A percentile compares a stretch with the other conserved stretches of the same genome.
These are phyloP conservation scores for Phyllosticta ampelicida DNA, from an alignment of 2,329 filamentous ascomycete species.

Conservation along the genomic window DNA sequence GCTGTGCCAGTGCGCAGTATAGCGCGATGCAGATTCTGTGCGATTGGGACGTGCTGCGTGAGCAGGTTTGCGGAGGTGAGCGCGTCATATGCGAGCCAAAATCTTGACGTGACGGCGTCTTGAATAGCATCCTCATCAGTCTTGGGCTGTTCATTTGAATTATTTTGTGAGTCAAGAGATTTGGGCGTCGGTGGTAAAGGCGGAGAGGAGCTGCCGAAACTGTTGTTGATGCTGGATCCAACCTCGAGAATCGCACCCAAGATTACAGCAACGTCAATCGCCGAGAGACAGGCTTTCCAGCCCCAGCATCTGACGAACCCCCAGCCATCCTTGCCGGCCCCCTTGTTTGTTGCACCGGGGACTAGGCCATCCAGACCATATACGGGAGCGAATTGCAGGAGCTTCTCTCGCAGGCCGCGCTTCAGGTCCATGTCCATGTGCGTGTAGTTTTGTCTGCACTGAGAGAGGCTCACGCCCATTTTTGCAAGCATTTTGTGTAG, in stretches of 20 bases:
- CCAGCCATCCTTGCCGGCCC: conserved; percentile 78
- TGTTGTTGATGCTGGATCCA: conserved; percentile 36
- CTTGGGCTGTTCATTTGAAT: conserved; percentile 13
- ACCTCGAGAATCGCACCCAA: conserved; percentile 89
- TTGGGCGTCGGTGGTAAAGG: conserved; percentile 15
- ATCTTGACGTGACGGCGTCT: conserved; percentile 40
- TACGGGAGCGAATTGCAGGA: conserved; percentile 82
- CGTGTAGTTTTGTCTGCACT: conserved; percentile 91
- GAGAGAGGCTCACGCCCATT: conserved; percentile 89
- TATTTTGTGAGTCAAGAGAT: background rate
- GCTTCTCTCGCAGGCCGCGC: conserved; percentile 68
- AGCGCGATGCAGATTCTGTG: conserved; percentile 80
- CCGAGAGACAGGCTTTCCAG: conserved; percentile 88
- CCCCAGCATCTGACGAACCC: conserved; percentile 97
- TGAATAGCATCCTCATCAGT: conserved; percentile 20
- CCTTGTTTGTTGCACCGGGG: conserved; percentile 58
- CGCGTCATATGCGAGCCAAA: conserved; percentile 50
- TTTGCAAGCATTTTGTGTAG: conserved; percentile 92
- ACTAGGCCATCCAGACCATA: conserved; percentile 94
- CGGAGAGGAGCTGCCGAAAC: background rate
- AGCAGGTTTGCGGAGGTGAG: conserved; percentile 53
- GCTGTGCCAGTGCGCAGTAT: conserved; percentile 89
- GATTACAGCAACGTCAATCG: conserved; percentile 87
- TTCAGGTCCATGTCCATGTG: conserved; percentile 99
- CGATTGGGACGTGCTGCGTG: conserved; percentile 65